A percentile compares a stretch with the other conserved stretches of the same genome.
Evolutionary conservation across 2,329 filamentous ascomycete species (phyloP).

Genomic region (Aspergillus clavatus): DNA sequence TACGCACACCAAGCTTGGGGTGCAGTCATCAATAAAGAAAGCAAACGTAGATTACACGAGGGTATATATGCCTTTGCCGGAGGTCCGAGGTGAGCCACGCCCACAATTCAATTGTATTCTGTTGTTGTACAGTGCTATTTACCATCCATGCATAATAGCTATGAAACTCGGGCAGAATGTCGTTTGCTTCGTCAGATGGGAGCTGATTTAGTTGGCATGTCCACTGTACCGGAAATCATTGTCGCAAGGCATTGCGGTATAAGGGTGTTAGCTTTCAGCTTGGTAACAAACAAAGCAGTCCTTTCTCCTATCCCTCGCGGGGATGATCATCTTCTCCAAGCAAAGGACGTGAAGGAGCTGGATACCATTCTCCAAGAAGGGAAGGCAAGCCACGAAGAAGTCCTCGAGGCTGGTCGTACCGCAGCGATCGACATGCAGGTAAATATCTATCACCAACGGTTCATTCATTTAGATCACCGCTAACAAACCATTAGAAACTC

Average conservation of each 20-base stretch:
- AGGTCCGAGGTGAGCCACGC: conserved; percentile 53
- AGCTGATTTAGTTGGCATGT: conserved; percentile 68
- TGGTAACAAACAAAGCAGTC: conserved; percentile 63
- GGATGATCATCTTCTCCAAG: conserved; percentile 52
- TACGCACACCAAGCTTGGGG: conserved; percentile 55
- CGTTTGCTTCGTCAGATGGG: conserved; percentile 57
- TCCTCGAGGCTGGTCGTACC: conserved; percentile 56
- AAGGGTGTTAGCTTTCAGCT: conserved; percentile 58
- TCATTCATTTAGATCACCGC: background rate
- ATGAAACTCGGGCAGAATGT: conserved; percentile 63
- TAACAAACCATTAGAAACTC: conserved; percentile 31
- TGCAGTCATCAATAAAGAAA: conserved; percentile 43
- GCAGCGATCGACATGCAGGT: conserved; percentile 62
- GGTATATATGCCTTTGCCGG: conserved; percentile 63
- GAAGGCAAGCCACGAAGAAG: conserved; percentile 61
- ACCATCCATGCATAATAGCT: conserved; percentile 38
- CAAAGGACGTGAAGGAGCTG: conserved; percentile 47
- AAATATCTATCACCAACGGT: conserved; percentile 14
- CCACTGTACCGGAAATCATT: conserved; percentile 64
- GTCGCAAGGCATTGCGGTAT: conserved; percentile 62
- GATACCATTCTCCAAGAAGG: conserved; percentile 54
- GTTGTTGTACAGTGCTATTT: background rate
- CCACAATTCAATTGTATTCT: no score
- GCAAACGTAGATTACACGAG: conserved; percentile 54
- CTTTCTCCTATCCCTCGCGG: conserved; percentile 55